Evolutionary conservation across 2,329 filamentous ascomycete species (phyloP), one percentile per base, ranked within the genome.

Genomic region (Penicillium sp.): DNA sequence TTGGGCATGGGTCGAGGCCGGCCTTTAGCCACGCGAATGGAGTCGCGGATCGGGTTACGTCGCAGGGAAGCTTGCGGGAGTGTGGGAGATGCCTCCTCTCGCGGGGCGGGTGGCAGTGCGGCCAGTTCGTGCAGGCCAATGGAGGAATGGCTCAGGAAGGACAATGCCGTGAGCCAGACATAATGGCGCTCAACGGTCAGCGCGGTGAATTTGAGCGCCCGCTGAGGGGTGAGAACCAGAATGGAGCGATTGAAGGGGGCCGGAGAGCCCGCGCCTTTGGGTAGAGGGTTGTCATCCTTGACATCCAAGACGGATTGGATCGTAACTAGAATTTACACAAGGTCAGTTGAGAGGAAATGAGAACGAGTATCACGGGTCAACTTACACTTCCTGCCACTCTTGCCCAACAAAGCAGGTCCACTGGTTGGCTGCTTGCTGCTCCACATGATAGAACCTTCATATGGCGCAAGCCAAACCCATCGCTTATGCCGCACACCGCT

Each of bases 401-500:
- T 99, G 61, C 94, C 94, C 79, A 97, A 81, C 71, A 99, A 75
- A 29, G 92, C 93, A 64, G 85, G 88, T 29, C 92, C 91, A 62
- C 86, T 90, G 9, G 86, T 90, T 15, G 94, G 94, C 74, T 99
- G 94, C 79, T 95, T 96, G 79, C 88, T 95, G 73, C 93, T 96
- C 94, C 94, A 99, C 72, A 99, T 89, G 54, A 99, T 93, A 12
- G 93, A 88, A 57, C 92, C 83, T 74, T 99, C 94, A 67, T 99
- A 97, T 2, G 94, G 94, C 16, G 93, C 94, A 58, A 99, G 82
- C 94, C 94, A 99, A 2, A 99, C 94, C 94, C 94, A 99, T 70
- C 94, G 83, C 76, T 92, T 96, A 71, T 99, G 94, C 28, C 94
- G 76, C 5, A 81, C 88, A 60, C 84, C 84, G 62, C 81, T 84